Conservation (phyloP, 306 rosid species). For the Begonia masoniana region DNA sequence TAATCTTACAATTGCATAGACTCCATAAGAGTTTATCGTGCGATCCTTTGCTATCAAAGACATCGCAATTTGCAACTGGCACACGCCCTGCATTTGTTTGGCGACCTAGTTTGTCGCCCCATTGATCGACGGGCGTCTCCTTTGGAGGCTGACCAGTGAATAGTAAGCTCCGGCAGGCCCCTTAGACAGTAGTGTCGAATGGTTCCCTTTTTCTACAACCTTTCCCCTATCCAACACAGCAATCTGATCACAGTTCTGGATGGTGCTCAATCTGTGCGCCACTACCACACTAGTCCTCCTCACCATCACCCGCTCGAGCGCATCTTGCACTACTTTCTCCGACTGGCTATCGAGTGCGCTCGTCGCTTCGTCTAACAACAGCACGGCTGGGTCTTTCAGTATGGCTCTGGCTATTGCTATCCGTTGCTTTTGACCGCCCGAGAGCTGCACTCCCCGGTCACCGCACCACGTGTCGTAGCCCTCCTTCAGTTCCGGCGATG, state of each 20-base stretch:
- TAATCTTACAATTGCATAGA: too few relatives aligned
- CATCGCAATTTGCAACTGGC: too few relatives aligned
- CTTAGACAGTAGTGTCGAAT: conserved; percentile 24
- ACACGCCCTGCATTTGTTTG: too few relatives aligned
- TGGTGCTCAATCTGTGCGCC: conserved; percentile 68
- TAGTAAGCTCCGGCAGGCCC: conserved; percentile 41
- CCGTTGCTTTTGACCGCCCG: conserved; percentile 85
- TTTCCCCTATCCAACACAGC: conserved; percentile 53
- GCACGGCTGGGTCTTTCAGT: conserved; percentile 50
- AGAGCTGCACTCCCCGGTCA: conserved; percentile 68
- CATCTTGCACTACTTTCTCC: conserved; percentile 61
- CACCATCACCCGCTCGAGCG: conserved; percentile 68
- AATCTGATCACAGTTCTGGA: conserved; percentile 42
- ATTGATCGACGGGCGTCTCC: too few relatives aligned
- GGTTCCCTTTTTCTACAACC: conserved; percentile 55
- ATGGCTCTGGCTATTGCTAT: conserved; percentile 76
- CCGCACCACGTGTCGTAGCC: conserved; percentile 67
- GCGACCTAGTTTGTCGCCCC: too few relatives aligned
- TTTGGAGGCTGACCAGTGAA: conserved; percentile 39
- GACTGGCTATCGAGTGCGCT: conserved; percentile 71
- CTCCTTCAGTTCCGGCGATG: conserved; percentile 54
- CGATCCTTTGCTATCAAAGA: too few relatives aligned
- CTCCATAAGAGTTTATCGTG: too few relatives aligned
- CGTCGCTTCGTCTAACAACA: conserved; percentile 72
- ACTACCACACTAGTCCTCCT: conserved; percentile 60